Conservation (phyloP, 257 asterid genomes). For the Nicotiana sylvestris region DNA sequence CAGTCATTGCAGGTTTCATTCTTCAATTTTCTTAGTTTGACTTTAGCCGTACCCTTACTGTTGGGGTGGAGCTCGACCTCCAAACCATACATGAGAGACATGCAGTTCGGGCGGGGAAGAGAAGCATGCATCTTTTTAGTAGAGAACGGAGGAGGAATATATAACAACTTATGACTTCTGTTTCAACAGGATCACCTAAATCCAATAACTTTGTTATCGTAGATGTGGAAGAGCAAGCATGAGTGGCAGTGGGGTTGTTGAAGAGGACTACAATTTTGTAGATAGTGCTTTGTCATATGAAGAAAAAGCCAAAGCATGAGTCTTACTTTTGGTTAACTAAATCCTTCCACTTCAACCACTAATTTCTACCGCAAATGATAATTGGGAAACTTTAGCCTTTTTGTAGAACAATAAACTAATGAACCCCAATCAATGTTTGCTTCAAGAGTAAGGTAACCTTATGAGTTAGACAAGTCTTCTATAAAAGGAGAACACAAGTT, state of each 20-base stretch:
- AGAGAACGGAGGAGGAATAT: too few relatives aligned
- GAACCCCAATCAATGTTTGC: conserved; percentile 27
- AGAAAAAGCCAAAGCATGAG: background rate
- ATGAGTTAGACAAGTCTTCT: conserved; percentile 43
- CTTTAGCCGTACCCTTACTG: too few relatives aligned
- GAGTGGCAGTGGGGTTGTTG: background rate
- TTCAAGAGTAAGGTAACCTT: conserved; percentile 37
- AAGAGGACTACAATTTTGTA: background rate
- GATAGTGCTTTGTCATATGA: background rate
- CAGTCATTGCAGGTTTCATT: too few relatives aligned
- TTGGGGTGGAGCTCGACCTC: too few relatives aligned
- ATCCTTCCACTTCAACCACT: conserved; percentile 3
- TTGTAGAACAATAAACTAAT: background rate
- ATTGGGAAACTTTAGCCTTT: background rate
- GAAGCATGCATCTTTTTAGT: too few relatives aligned
- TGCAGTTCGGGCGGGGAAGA: too few relatives aligned
- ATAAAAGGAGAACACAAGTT: conserved; percentile 27
- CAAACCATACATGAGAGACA: too few relatives aligned
- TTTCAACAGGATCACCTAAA: background rate
- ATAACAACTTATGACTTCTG: too few relatives aligned
- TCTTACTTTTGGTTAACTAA: conserved; percentile 7
- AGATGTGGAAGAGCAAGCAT: background rate
- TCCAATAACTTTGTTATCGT: background rate
- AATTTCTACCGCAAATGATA: background rate
- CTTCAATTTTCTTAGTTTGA: too few relatives aligned